Base-by-base conservation (phyloP, 2,329 filamentous ascomycete species). In the Dactylellina cionopaga region DNA sequence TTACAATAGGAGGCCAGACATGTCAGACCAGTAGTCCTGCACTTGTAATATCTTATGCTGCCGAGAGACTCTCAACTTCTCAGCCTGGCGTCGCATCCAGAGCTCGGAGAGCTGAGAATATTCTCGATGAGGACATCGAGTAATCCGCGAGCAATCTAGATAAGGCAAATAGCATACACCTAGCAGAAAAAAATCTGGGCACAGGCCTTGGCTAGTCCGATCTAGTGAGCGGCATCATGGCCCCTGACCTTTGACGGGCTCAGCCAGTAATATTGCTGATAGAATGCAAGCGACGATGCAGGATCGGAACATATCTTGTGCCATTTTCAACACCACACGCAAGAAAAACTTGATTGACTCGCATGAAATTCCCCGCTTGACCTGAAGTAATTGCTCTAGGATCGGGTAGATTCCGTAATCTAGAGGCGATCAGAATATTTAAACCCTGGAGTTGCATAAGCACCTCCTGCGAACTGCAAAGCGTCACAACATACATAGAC, bases 341-440 rank as follows among this genome's bases (percentile, higher is more conserved):
- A 51, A 33, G n/a, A n/a, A 44, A 63, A 54, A 22, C 47, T 54
- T 64, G 59, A 64, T 64, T 64, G 41, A 33, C 9, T 62, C 27
- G 27, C 29, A 41, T n/a, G 25, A 5, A 35, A 27, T 39, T 17
- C 19, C 37, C 47, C 37, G 59, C 59, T 35, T 52, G 37, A 41
- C n/a, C 19, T n/a, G 41, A 51, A n/a, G n/a, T n/a, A n/a, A n/a
- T n/a, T n/a, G n/a, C n/a, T n/a, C n/a, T n/a, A n/a, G n/a, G n/a
- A 55, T 55, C 51, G 51, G 35, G 22, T 37, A 37, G 24, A n/a
- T n/a, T n/a, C n/a, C n/a, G n/a, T n/a, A n/a, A n/a, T n/a, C n/a
- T 25, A 17, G 24, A 2, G 31, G 37, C 19, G 31, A 35, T 54
- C 17, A 25, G 15, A 35, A 41, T 41, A n/a, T 17, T 19, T 22